Evolutionary conservation across 129 eudicot genomes (phyloP), one percentile per base, ranked within the genome.

Genomic region (Helianthus tuberosus): DNA sequence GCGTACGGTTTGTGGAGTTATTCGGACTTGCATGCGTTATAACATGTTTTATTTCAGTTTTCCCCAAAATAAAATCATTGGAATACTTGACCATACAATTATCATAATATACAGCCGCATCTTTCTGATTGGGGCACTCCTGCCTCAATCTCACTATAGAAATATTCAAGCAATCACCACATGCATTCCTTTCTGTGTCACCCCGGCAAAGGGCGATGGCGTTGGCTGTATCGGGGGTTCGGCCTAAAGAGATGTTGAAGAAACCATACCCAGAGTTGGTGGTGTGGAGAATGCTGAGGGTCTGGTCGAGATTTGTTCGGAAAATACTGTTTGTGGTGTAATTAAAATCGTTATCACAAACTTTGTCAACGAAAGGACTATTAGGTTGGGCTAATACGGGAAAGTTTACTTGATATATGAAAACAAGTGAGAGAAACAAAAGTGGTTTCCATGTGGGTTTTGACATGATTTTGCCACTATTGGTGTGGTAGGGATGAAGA

Each of bases 151-250:
- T 46, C 57, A 10, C 20, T 0, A 66, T 66, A 4, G 57, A 4
- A 0, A 0, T 23, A 38, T 47, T 44, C 72, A 66, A 14, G 47
- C 57, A 66, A 66, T 8, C 47, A 46, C 41, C 17, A 66, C 72
- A 66, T 46, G 43, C 3, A 46, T 0, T 23, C 6, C 0, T 0
- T 14, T 66, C 70, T 0, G 32, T 44, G 72, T 66, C 57, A 3
- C 57, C 72, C 10, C 72, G 57, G 11, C 72, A 66, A 46, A 66
- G 72, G 12, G 38, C 72, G 10, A 66, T 66, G 39, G 55, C 55
- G 11, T 48, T 8, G 16, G 17, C 72, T 12, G 10, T 13, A 10
- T 66, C 38, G 11, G 72, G 17, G 48, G 10, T 7, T 6, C 10
- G 39, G 7, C 72, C 58, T 10, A 41, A 66, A 66, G 57, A 44